A percentile compares a stretch with the other conserved stretches of the same genome.
phyloP scores from a whole-genome alignment of 768 basidiomycete genomes.

The Suillus occidentalis region DNA sequence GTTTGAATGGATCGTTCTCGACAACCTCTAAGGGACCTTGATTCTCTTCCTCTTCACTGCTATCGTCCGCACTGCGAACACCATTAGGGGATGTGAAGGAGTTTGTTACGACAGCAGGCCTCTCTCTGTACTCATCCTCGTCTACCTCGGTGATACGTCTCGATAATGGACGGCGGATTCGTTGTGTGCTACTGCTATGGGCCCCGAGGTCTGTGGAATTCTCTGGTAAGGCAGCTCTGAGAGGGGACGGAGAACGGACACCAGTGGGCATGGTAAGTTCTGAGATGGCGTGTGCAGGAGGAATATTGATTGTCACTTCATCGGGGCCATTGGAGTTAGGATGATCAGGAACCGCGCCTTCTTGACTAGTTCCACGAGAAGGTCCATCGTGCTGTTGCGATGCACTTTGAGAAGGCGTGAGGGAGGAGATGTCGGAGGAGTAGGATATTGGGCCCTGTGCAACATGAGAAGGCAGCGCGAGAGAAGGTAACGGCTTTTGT shows the following conservation, averaged over 20 bases:
- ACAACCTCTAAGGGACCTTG: slow-evolving; percentile 21
- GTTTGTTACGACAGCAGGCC: background rate
- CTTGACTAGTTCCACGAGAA: slow-evolving; percentile 22
- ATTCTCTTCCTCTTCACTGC: slow-evolving; percentile 19
- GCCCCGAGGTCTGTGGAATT: background rate
- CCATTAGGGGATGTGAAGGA: slow-evolving; percentile 5
- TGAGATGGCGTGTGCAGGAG: slow-evolving; percentile 29
- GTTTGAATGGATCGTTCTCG: slow-evolving; percentile 26
- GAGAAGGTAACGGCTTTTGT: slow-evolving; percentile 10
- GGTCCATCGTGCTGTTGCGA: slow-evolving; percentile 45
- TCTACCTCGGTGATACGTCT: slow-evolving; percentile 26
- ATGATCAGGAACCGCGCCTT: slow-evolving; percentile 13
- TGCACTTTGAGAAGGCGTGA: slow-evolving; percentile 76
- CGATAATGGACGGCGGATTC: slow-evolving; percentile 22
- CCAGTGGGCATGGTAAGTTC: slow-evolving; percentile 27
- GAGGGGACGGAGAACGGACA: slow-evolving; percentile 8
- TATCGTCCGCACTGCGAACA: slow-evolving; percentile 7
- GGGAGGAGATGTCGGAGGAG: slow-evolving; percentile 59
- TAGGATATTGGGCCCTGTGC: slow-evolving; percentile 21
- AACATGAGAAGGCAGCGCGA: slow-evolving; percentile 12
- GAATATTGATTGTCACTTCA: slow-evolving; percentile 21
- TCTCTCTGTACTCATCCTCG: slow-evolving; percentile 15
- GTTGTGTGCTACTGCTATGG: slow-evolving; percentile 7
- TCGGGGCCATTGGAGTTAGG: slow-evolving; percentile 2
- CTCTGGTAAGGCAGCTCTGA: background rate